These are phyloP conservation scores for Oryza australiensis DNA, from an alignment of 176 grass and related monocot species.

Conservation along the genomic window DNA sequence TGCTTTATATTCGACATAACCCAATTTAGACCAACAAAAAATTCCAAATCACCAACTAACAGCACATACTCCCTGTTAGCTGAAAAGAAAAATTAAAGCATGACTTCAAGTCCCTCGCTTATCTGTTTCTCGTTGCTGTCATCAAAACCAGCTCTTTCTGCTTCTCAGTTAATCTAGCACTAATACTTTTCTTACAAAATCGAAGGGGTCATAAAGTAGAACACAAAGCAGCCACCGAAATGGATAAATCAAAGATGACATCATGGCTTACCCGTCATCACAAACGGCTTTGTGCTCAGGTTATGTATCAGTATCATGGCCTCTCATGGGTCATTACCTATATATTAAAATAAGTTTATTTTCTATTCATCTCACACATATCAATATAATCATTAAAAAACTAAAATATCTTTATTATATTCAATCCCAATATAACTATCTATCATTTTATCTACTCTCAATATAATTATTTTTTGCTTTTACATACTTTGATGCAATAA, in stretches of 20 bases:
- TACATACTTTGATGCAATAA: no score
- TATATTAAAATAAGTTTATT: no score
- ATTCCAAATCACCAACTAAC: no score
- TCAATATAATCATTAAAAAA: no score
- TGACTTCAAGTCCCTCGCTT: not conserved
- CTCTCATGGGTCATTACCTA: not conserved
- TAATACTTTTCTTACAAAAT: not conserved
- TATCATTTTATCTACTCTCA: no score
- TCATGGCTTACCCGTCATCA: conserved; percentile 1
- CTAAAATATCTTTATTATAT: no score
- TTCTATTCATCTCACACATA: no score
- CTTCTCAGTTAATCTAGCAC: not conserved
- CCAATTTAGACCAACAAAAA: no score
- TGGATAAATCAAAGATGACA: conserved; percentile 1
- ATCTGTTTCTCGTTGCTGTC: not conserved
- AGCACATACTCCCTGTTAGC: no score
- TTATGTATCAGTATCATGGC: not conserved
- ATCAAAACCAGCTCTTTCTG: not conserved
- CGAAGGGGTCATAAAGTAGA: not conserved
- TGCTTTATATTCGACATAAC: no score
- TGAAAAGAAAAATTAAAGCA: not conserved
- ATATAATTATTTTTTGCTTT: no score
- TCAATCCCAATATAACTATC: no score
- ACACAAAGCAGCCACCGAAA: not conserved
- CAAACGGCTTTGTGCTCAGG: conserved; percentile 28